phyloP scores from a whole-genome alignment of 2,329 filamentous ascomycete genomes.

The Pestalotiopsis sp. region DNA sequence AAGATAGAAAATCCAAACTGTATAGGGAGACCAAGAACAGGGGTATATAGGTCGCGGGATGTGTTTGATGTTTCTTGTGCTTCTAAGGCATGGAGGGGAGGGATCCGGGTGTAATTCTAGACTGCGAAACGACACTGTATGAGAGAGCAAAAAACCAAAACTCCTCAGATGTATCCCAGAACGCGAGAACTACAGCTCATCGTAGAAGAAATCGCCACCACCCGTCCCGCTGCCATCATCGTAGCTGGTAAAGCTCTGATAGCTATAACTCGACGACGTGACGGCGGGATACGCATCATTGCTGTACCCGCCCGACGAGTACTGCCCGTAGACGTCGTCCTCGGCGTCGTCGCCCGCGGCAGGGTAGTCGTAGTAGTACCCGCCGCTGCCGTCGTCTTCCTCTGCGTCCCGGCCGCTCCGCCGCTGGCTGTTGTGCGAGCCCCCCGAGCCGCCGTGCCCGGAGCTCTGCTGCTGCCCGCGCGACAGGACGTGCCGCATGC shows the following conservation, averaged over 20 bases:
- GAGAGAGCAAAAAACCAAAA: too few relatives aligned
- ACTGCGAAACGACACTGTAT: too few relatives aligned
- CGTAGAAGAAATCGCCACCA: constrained; percentile 9
- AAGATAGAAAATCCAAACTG: too few relatives aligned
- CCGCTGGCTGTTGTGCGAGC: constrained; percentile 37
- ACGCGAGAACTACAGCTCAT: not conserved
- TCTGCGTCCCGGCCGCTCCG: constrained; percentile 29
- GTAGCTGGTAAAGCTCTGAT: constrained; percentile 2
- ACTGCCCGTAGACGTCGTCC: not conserved
- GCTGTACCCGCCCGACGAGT: not conserved
- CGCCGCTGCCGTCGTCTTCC: not conserved
- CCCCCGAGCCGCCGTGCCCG: constrained; percentile 9
- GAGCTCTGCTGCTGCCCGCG: constrained; percentile 44
- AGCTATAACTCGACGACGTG: not conserved
- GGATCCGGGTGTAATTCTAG: too few relatives aligned
- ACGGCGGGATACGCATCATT: not conserved
- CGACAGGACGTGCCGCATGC: constrained; percentile 54
- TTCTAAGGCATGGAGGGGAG: too few relatives aligned
- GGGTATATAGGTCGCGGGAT: not conserved
- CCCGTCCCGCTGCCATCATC: not conserved
- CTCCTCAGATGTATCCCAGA: too few relatives aligned
- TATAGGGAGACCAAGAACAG: not conserved
- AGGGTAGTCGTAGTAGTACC: not conserved
- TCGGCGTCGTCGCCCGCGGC: not conserved
- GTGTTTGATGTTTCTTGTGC: too few relatives aligned